Base-by-base conservation (phyloP, 2,329 filamentous ascomycete genomes). In the Xylariales sp. region DNA sequence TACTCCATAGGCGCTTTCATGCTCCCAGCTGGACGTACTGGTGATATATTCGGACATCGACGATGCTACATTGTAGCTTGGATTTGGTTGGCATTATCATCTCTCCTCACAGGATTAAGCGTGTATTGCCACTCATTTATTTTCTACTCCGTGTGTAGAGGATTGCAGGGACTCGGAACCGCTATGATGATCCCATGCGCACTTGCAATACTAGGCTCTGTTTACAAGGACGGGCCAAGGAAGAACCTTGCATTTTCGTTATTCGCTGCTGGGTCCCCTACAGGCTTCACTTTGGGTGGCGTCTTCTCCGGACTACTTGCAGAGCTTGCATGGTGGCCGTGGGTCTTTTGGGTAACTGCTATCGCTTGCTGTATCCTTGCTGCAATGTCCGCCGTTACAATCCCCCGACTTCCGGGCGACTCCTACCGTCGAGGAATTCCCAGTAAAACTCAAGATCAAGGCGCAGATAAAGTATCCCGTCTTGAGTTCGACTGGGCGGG, bases 111-210 rank as follows among this genome's bases (percentile, higher is more conserved):
- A n/a, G n/a, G n/a, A n/a, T n/a, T n/a, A n/a, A n/a, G n/a, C n/a
- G n/a, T n/a, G n/a, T n/a, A n/a, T n/a, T n/a, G n/a, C n/a, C n/a
- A n/a, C n/a, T n/a, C n/a, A n/a, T n/a, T n/a, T n/a, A n/a, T n/a
- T n/a, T 56, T 74, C 12, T 76, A 77, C 47, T 63, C 73, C 41
- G 60, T 70, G 24, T 63, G 66, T n/a, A 66, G 77, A 5, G 73
- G 70, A 0, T 52, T 80, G 4, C 76, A 81, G 44, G 76, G 78
- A 0, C 68, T 82, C 15, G 83, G 82, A 0, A 76, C 78, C 0
- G 78, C 80, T 1, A 64, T 86, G 24, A 60, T 72, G 11, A 61
- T 85, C 17, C 82, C 83, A 1, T 86, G 83, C 44, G 78, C 67
- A 0, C 57, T 85, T 16, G 81, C 79, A 3, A 65, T 86, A 11